Base-by-base conservation (phyloP, 371 early-diverging fungal species). In the Umbelopsis sp. region DNA sequence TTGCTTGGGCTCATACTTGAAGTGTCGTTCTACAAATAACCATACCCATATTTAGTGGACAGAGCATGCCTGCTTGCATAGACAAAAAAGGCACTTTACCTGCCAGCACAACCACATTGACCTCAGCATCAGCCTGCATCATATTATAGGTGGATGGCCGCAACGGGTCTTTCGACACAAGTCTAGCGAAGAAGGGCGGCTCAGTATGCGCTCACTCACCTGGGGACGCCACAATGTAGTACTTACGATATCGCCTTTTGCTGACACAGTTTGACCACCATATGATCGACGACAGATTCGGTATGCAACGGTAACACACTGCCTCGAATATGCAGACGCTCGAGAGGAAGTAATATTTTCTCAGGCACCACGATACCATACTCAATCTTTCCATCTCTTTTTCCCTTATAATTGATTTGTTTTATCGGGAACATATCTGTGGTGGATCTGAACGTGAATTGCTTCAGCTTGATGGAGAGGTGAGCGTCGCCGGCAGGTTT, bases 81-180 rank as follows among this genome's bases (percentile, higher is more conserved):
- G 14, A 11, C 5, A 1, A 52, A 29, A 24, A 10, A 35, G 22
- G 16, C 35, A 29, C 29, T 14, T 57, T 1, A 57, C 57, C 57
- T 11, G 29, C 57, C 3, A 57, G 57, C 11, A 35, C 35, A 4
- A 16, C 11, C 29, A 16, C 18, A 3, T 57, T 16, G 11, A 35
- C 4, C 6, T 35, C 8, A 14, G 57, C 35, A 35, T 57, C 29
- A 32, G 4, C 29, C 11, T 18, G 18, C 12, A 10, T 14, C 57
- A 35, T 32, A 11, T 29, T 11, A 57, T 35, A 57, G 29, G 57
- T 57, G 14, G 57, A 57, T 29, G 57, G 57, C 14, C 57, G 11
- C n/a, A 57, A n/a, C 11, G 57, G 57, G 18, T 57, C 57, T 37
- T 35, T 57, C 1, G 57, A 57, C 16, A 57, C 57, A 11, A 57